These are phyloP conservation scores for Aspergillus caelatus DNA, from an alignment of 2,329 filamentous ascomycete species.

Conservation along the genomic window DNA sequence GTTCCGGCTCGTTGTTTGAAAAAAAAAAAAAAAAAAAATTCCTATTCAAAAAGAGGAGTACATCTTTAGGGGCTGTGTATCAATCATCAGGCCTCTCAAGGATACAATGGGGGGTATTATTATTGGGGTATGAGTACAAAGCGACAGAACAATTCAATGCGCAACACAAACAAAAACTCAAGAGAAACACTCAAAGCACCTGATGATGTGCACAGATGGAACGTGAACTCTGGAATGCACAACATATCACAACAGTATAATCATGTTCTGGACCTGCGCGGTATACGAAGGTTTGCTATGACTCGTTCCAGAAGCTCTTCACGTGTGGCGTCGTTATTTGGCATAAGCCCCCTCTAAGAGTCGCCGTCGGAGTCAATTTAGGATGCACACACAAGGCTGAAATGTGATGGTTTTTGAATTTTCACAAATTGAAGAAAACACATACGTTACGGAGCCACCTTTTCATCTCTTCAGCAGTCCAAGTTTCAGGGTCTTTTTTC, in stretches of 20 bases:
- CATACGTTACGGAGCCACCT: constrained; percentile 80
- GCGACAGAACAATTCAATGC: not conserved
- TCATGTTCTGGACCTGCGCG: constrained; percentile 27
- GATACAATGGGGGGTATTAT: not conserved
- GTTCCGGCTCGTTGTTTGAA: constrained; percentile 59
- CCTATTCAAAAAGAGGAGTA: not conserved
- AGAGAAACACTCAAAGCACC: constrained; percentile 1
- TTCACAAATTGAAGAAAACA: constrained; percentile 19
- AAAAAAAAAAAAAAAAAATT: constrained; percentile 27
- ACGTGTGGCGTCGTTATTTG: constrained; percentile 60
- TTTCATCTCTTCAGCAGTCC: constrained; percentile 79
- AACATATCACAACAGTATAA: not conserved
- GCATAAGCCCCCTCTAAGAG: constrained; percentile 64
- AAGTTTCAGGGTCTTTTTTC: constrained; percentile 62
- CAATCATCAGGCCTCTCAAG: not conserved
- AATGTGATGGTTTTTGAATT: not conserved
- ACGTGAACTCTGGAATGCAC: not conserved
- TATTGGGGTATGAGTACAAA: not conserved
- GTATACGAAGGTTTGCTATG: constrained; percentile 65
- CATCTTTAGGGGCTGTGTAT: not conserved
- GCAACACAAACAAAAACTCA: constrained; percentile 6
- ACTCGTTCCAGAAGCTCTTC: constrained; percentile 70
- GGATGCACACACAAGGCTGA: not conserved
- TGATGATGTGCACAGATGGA: not conserved
- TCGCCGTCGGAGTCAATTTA: constrained; percentile 9